These are phyloP conservation scores for Epicoccum sorghinum DNA, from an alignment of 2,329 filamentous ascomycete genomes.

Conservation along the genomic window DNA sequence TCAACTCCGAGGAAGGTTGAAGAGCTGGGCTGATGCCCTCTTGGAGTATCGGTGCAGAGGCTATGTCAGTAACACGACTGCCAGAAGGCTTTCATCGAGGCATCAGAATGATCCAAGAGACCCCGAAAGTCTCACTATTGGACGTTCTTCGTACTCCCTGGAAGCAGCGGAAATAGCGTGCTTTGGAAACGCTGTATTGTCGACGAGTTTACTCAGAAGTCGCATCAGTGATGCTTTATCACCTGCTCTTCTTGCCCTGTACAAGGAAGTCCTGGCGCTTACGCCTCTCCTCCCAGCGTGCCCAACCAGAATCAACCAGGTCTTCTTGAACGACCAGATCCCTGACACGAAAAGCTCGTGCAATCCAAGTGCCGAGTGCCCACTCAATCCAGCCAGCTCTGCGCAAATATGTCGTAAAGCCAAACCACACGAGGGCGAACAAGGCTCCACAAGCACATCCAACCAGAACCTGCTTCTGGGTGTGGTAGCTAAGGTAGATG, in stretches of 20 bases:
- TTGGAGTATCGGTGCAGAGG: too few relatives aligned
- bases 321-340: conserved; percentile 90
- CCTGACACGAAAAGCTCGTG: conserved; percentile 72
- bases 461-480: conserved; percentile 81
- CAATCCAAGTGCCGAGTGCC: conserved; percentile 69
- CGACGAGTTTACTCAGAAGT: not conserved
- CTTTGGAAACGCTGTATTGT: not conserved
- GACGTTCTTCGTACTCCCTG: too few relatives aligned
- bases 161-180: too few relatives aligned
- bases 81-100: too few relatives aligned
- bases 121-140: too few relatives aligned
- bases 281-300: conserved; percentile 75
- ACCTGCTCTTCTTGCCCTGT: conserved; percentile 22
- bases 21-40: too few relatives aligned
- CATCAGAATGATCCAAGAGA: too few relatives aligned
- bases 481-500: conserved; percentile 93
- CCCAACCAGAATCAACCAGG: conserved; percentile 89
- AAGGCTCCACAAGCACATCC: conserved; percentile 73
- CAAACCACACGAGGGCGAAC: conserved; percentile 81
- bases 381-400: conserved; percentile 72
- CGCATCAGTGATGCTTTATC: not conserved
- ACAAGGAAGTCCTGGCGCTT: conserved; percentile 28
- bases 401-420: conserved; percentile 69
- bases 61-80: too few relatives aligned
- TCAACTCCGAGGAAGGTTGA: too few relatives aligned